Conservation (phyloP, 2,329 filamentous ascomycete genomes). For the Botrytis aclada region DNA sequence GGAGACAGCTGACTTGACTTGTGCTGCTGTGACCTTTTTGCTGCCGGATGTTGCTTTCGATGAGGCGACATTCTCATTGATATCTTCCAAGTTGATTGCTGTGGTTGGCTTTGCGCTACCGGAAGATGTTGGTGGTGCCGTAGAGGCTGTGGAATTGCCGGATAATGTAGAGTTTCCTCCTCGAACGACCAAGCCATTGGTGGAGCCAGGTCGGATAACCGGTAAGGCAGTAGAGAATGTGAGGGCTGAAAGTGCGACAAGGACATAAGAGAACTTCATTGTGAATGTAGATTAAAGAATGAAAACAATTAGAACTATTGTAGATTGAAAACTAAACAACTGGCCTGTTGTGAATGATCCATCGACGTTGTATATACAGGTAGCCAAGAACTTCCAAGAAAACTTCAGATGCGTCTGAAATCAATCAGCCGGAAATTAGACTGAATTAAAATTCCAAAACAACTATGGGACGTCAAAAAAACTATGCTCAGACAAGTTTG, state of each 20-base stretch:
- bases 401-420: conserved; percentile 14
- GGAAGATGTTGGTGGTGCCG: not conserved
- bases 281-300: conserved; percentile 3
- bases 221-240: conserved; percentile 13
- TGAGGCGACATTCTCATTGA: not conserved
- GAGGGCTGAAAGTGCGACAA: not conserved
- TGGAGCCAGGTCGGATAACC: not conserved
- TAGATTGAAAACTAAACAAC: not conserved
- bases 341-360: not conserved
- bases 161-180: not conserved
- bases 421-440: not conserved
- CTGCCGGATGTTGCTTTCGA: not conserved
- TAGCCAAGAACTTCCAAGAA: conserved; percentile 9
- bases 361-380: conserved; percentile 9
- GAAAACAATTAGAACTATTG: not conserved
- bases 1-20: conserved; percentile 25
- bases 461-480: conserved; percentile 9
- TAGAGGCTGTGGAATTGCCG: conserved; percentile 3
- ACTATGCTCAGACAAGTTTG: not conserved
- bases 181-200: not conserved
- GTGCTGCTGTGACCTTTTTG: not conserved
- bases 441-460: not conserved
- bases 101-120: not conserved
- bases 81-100: not conserved
- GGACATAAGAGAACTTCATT: conserved; percentile 10